Evolutionary conservation across 1,284 basidiomycete species (phyloP), one percentile per base, ranked within the genome.

Genomic region (Ganoderma multipileum): DNA sequence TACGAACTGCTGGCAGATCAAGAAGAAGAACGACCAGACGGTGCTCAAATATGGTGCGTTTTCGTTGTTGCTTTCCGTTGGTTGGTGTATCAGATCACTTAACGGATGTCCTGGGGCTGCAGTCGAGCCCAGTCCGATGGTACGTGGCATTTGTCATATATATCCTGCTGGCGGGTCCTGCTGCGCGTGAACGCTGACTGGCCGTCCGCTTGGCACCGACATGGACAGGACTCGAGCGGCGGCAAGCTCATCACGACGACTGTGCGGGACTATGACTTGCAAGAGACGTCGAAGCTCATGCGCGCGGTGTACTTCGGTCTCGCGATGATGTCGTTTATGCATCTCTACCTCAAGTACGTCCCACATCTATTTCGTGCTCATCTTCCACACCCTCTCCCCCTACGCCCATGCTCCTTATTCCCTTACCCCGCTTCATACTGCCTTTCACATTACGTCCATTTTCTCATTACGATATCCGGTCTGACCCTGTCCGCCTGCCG

Each of bases 21-120:
- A 95, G 86, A 84, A 87, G 76, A 97, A 96, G 88, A 99, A 99
- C 79, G 97, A 99, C 82, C 88, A 94, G 79, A 96, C 95, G 2
- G 95, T 98, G 44, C 85, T 99, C 76, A 99, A 98, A 87, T 99
- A 97, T 80, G 91, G 91, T 91, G 55, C 64, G 88, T 84, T 8
- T 18, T 5, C 6, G n/a, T n/a, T 12, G 20, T 9, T 55, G 3
- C 28, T n/a, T 3, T 11, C 9, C 3, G 5, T 3, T 8, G n/a
- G 18, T 8, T 8, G 42, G 28, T 11, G 23, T 18, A 18, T 30
- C 14, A 4, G 61, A 42, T 36, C 42, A 26, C 62, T 70, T 39
- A 68, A 28, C 38, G 52, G n/a, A 18, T 23, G 23, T 57, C 47
- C n/a, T 8, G 7, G 5, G 28, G 39, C 20, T 36, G 14, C 71